Conservation (phyloP, 2,329 filamentous ascomycete genomes). For the Waltergamsia citrina region DNA sequence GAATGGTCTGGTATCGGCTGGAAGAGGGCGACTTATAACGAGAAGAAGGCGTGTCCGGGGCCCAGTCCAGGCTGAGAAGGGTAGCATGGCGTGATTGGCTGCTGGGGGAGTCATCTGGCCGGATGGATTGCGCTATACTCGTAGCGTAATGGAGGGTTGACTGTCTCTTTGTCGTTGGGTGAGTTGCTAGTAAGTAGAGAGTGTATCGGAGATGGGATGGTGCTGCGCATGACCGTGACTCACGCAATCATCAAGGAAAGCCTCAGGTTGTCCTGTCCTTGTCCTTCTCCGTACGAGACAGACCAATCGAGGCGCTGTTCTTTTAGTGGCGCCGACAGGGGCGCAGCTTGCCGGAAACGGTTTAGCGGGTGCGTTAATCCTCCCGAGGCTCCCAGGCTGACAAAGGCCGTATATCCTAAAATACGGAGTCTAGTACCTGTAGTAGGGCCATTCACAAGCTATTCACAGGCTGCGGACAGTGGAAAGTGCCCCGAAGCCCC, state of each 20-base stretch:
- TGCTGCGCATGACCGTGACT: constrained; percentile 15
- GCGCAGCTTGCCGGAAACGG: no score
- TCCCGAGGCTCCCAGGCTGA: no score
- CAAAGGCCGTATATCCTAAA: no score
- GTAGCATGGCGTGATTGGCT: constrained; percentile 11
- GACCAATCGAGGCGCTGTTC: no score
- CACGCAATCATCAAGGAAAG: constrained; percentile 6
- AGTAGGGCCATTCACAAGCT: no score
- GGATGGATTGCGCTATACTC: not conserved
- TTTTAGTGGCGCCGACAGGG: no score
- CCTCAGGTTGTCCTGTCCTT: no score
- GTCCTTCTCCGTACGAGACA: no score
- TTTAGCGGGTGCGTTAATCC: no score
- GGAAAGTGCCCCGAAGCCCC: no score
- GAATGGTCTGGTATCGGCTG: constrained; percentile 1
- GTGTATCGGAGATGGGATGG: not conserved
- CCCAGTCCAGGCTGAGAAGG: not conserved
- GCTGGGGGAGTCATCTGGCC: constrained; percentile 11
- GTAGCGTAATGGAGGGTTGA: not conserved
- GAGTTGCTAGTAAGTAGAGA: not conserved
- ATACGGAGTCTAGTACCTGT: no score
- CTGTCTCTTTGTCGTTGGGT: not conserved
- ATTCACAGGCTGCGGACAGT: no score
- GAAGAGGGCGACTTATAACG: not conserved
- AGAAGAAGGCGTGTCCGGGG: not conserved